Percentiles rank a stretch among this genome's conserved stretches.
These are phyloP conservation scores for Globisporangium lucens DNA, from an alignment of 352 stramenopile species.

Conservation along the genomic window DNA sequence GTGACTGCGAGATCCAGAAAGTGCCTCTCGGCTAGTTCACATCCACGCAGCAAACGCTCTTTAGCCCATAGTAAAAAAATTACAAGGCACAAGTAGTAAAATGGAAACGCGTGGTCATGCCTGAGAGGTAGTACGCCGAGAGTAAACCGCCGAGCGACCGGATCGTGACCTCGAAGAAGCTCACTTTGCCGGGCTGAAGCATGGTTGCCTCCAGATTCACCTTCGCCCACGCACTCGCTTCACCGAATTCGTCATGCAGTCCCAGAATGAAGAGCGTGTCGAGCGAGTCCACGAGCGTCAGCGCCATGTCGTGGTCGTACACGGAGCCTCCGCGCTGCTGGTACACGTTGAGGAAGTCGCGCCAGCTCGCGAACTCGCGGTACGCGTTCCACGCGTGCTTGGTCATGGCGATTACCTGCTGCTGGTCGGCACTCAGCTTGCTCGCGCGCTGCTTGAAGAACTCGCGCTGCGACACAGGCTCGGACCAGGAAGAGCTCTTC, in stretches of 20 bases:
- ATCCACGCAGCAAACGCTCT: not conserved
- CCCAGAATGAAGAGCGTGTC: slow-evolving; percentile 71
- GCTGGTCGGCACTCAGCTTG: slow-evolving; percentile 37
- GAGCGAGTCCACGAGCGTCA: slow-evolving; percentile 59
- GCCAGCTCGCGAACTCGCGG: slow-evolving; percentile 32
- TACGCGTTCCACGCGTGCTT: slow-evolving; percentile 55
- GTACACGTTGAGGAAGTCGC: slow-evolving; percentile 37
- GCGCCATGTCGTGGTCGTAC: slow-evolving; percentile 59
- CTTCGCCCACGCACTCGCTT: slow-evolving; percentile 53
- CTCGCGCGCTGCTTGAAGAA: slow-evolving; percentile 22
- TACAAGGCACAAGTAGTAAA: not conserved
- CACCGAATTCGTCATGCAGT: slow-evolving; percentile 57
- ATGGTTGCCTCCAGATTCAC: slow-evolving; percentile 35
- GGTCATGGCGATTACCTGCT: slow-evolving; percentile 49
- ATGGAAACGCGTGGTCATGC: slow-evolving; percentile 11
- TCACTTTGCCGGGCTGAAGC: slow-evolving; percentile 35
- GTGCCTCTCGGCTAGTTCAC: slow-evolving; percentile 28
- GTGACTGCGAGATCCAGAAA: slow-evolving; percentile 39
- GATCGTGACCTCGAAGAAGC: slow-evolving; percentile 64
- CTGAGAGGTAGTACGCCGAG: slow-evolving; percentile 51
- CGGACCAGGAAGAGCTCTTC: not conserved
- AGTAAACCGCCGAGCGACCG: slow-evolving; percentile 54
- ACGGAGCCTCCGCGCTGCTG: slow-evolving; percentile 20
- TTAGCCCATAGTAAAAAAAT: not conserved
- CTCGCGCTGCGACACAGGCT: slow-evolving; percentile 15